Percentiles rank a stretch among this genome's conserved stretches.
Conservation (phyloP, 495 filamentous ascomycete species). For the Aspergillus ellipticus region DNA sequence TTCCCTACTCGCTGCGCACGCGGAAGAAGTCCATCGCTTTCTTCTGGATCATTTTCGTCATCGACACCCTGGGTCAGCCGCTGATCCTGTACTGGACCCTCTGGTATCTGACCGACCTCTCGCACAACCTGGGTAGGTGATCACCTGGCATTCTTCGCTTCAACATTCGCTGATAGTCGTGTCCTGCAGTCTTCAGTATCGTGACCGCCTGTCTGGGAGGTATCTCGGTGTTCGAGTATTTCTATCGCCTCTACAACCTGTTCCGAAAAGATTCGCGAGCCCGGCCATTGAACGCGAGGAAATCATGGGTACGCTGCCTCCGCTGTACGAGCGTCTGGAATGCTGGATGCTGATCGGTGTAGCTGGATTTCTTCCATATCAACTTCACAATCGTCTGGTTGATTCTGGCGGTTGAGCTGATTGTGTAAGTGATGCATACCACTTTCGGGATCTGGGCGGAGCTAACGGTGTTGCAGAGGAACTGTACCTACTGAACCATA, state of each 20-base stretch:
- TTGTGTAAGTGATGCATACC: constrained; percentile 37
- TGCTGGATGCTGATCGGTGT: constrained; percentile 12
- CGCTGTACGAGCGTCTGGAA: background rate
- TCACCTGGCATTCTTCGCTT: background rate
- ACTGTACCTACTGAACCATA: constrained; percentile 38
- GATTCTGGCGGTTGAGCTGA: constrained; percentile 49
- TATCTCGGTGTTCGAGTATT: constrained; percentile 59
- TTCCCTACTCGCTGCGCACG: constrained; percentile 54
- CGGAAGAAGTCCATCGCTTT: constrained; percentile 52
- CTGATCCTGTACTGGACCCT: constrained; percentile 55
- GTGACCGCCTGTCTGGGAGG: constrained; percentile 54
- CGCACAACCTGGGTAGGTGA: constrained; percentile 50
- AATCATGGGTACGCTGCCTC: constrained; percentile 40
- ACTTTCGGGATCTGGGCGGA: background rate
- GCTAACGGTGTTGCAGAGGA: constrained; percentile 34
- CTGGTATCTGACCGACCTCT: constrained; percentile 52
- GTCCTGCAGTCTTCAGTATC: constrained; percentile 50
- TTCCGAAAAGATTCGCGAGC: constrained; percentile 47
- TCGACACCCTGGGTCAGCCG: constrained; percentile 53
- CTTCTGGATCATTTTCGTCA: constrained; percentile 56
- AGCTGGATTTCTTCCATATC: constrained; percentile 63
- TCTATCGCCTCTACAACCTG: constrained; percentile 42
- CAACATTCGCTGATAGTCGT: background rate
- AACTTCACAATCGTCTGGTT: constrained; percentile 55
- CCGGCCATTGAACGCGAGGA: constrained; percentile 49